These are phyloP conservation scores for Serendipita sp. DNA, from an alignment of 768 basidiomycete genomes.

Conservation along the genomic window DNA sequence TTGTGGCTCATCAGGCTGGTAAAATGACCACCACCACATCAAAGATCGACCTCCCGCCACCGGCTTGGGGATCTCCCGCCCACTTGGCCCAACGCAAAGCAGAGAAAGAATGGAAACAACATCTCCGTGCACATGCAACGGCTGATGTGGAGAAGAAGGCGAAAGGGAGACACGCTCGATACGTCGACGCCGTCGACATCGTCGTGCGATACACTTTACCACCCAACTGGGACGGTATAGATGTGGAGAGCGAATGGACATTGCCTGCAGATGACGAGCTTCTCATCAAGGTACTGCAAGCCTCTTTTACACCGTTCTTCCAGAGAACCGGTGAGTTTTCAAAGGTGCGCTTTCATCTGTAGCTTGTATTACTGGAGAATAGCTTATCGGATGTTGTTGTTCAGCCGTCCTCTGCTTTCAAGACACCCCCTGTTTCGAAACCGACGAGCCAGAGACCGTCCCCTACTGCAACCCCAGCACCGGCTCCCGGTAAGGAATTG, in stretches of 20 bases:
- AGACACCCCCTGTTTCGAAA: background rate
- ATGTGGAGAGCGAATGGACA: background rate
- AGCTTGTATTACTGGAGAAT: background rate
- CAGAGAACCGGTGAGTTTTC: constrained; percentile 6
- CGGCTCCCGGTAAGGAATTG: background rate
- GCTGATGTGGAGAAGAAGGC: background rate
- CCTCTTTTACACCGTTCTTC: background rate
- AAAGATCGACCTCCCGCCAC: background rate
- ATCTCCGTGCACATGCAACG: background rate
- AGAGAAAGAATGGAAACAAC: background rate
- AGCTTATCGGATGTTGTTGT: background rate
- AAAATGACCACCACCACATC: background rate
- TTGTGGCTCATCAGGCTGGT: too few relatives aligned
- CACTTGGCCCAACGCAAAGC: background rate
- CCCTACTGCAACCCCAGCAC: background rate
- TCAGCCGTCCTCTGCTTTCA: background rate
- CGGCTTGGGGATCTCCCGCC: constrained; percentile 1
- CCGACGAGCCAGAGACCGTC: background rate
- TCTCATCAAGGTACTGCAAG: background rate
- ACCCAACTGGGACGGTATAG: background rate
- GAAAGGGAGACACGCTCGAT: background rate
- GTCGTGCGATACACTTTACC: background rate
- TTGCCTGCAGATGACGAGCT: background rate
- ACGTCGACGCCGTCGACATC: background rate
- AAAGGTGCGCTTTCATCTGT: background rate